These are phyloP conservation scores for Mycotypha africana DNA, from an alignment of 371 early-diverging fungal genomes.

Conservation along the genomic window DNA sequence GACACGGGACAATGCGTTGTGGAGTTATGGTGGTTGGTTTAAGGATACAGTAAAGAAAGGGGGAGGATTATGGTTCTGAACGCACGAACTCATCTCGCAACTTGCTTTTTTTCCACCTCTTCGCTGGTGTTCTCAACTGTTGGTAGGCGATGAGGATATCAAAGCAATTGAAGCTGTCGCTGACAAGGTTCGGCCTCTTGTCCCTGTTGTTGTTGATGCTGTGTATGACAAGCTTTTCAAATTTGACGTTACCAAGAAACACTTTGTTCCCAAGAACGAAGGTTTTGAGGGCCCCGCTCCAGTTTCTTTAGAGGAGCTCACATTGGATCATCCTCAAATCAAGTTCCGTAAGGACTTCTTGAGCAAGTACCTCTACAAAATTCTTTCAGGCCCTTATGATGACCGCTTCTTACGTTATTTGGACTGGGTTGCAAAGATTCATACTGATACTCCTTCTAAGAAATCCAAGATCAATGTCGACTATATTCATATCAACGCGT, in stretches of 20 bases:
- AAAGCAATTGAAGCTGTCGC: conserved; percentile 62
- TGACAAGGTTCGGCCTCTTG: conserved; percentile 55
- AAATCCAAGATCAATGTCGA: conserved; percentile 76
- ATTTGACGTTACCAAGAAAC: conserved; percentile 58
- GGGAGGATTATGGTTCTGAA: neutral
- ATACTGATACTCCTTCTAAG: conserved; percentile 61
- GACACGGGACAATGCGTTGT: too few species aligned
- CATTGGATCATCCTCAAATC: conserved; percentile 61
- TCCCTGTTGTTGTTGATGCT: conserved; percentile 75
- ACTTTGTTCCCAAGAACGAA: conserved; percentile 60
- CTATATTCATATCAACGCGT: conserved; percentile 73
- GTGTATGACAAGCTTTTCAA: conserved; percentile 58
- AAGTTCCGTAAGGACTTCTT: conserved; percentile 78
- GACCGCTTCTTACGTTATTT: conserved; percentile 66
- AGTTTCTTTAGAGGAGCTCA: conserved; percentile 35
- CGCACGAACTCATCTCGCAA: too few species aligned
- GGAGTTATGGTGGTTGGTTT: neutral
- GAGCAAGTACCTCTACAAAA: conserved; percentile 62
- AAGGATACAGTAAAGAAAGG: neutral
- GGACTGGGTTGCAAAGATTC: conserved; percentile 69
- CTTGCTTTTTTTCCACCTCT: too few species aligned
- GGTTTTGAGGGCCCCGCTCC: conserved; percentile 51
- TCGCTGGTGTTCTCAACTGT: too few species aligned
- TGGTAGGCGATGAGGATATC: conserved; percentile 25
- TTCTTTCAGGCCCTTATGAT: conserved; percentile 70